Evolutionary conservation across 208 protist species (phyloP).

Genomic region (Crithidia acanthocephali): DNA sequence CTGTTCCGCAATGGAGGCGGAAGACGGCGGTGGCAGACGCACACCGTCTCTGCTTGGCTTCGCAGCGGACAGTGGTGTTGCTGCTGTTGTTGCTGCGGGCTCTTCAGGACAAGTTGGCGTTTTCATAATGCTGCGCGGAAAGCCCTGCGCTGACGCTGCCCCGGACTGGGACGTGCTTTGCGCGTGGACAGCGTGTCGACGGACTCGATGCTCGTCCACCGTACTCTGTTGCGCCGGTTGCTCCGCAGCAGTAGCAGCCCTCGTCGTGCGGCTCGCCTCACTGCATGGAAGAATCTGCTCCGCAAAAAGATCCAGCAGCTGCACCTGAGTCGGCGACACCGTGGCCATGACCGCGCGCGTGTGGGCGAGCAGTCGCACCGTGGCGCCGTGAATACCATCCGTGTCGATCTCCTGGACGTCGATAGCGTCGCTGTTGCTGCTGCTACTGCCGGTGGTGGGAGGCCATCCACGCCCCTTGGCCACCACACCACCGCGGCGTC

Average conservation of each 20-base stretch:
- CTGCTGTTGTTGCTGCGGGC: neutral
- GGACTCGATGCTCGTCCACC: too few species aligned
- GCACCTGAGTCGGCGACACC: constrained; percentile 28
- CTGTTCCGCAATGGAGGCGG: constrained; percentile 44
- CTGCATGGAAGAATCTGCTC: neutral
- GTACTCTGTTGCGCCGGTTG: neutral
- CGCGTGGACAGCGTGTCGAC: too few species aligned
- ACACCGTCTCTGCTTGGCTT: too few species aligned
- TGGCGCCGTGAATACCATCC: constrained; percentile 6
- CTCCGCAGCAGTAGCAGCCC: neutral
- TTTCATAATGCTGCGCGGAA: constrained; percentile 16
- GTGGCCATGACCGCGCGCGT: constrained; percentile 22
- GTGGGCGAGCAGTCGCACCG: constrained; percentile 20
- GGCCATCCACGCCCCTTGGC: too few species aligned
- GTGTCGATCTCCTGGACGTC: neutral
- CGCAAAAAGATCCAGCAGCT: constrained; percentile 33
- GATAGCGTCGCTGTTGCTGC: too few species aligned
- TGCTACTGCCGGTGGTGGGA: too few species aligned
- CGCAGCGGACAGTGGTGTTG: too few species aligned
- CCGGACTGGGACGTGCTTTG: neutral
- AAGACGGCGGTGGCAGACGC: neutral
- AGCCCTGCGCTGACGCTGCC: neutral
- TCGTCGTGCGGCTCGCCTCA: neutral
- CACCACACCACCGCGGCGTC: neutral
- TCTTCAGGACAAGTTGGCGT: neutral